Conservation (phyloP, 805 yeast species). For the Yarrowia osloensis region DNA sequence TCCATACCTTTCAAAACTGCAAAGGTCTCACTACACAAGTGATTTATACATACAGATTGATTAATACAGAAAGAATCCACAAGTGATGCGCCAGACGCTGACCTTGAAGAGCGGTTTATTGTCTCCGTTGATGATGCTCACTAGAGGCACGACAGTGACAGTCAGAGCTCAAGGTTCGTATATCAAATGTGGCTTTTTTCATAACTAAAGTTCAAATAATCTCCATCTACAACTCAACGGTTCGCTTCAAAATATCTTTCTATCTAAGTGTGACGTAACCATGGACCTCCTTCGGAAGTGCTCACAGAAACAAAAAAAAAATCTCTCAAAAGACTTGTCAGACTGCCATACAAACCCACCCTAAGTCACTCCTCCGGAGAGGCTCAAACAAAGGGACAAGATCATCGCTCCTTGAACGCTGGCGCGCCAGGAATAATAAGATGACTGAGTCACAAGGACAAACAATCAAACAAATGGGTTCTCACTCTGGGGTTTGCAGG, state of each 20-base stretch:
- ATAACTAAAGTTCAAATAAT: no score
- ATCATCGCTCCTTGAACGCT: constrained; percentile 88
- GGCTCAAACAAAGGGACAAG: constrained; percentile 91
- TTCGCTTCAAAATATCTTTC: background rate
- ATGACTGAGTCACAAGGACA: constrained; percentile 46
- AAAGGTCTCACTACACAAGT: no score
- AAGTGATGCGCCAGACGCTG: no score
- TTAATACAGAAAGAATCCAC: no score
- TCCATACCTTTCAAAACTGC: no score
- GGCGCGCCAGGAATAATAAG: constrained; percentile 33
- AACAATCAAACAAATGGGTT: constrained; percentile 65
- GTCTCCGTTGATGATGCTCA: no score
- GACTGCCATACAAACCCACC: constrained; percentile 99
- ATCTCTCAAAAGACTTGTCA: constrained; percentile 74
- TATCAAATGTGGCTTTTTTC: no score
- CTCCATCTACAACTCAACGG: no score
- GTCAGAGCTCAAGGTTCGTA: no score
- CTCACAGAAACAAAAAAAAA: background rate
- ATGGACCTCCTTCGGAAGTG: background rate
- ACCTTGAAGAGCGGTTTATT: no score
- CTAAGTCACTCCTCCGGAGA: constrained; percentile 79
- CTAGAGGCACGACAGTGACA: no score
- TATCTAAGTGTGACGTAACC: constrained; percentile 10
- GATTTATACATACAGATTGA: no score
- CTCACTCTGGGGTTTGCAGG: constrained; percentile 96